phyloP scores from a whole-genome alignment of 345 rosid genomes.

The Stellera chamaejasme region DNA sequence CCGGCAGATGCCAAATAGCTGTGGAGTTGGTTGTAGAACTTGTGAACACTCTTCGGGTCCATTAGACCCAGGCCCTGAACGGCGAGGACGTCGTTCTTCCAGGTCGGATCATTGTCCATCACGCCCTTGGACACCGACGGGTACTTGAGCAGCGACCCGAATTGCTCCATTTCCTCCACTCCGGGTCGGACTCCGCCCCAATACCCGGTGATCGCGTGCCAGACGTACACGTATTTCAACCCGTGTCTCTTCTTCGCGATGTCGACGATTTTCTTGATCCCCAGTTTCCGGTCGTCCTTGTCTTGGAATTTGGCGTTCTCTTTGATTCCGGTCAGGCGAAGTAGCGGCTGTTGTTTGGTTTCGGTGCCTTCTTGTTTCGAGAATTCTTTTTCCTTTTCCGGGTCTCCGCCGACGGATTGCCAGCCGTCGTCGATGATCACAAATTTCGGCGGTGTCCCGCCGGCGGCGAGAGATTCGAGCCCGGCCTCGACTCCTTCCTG shows the following conservation, averaged over 20 bases:
- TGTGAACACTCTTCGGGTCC: slow-evolving; percentile 62
- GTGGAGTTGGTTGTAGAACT: slow-evolving; percentile 71
- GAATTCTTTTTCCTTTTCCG: slow-evolving; percentile 3
- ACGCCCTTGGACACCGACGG: slow-evolving; percentile 63
- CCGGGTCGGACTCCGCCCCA: slow-evolving; percentile 98
- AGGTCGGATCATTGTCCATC: slow-evolving; percentile 70
- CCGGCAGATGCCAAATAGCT: slow-evolving; percentile 76
- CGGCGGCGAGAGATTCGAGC: slow-evolving; percentile 49
- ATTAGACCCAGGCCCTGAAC: slow-evolving; percentile 82
- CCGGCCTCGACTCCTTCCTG: slow-evolving; percentile 94
- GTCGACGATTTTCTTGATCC: slow-evolving; percentile 67
- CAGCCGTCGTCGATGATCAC: slow-evolving; percentile 96
- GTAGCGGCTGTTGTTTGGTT: slow-evolving; percentile 31
- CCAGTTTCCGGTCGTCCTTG: slow-evolving; percentile 48
- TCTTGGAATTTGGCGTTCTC: slow-evolving; percentile 73
- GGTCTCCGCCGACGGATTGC: slow-evolving; percentile 71
- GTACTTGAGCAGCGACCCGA: slow-evolving; percentile 62
- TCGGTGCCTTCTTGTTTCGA: slow-evolving; percentile 12
- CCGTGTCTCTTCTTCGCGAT: slow-evolving; percentile 61
- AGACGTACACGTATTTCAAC: slow-evolving; percentile 72
- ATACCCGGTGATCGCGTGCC: slow-evolving; percentile 95
- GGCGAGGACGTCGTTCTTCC: slow-evolving; percentile 62
- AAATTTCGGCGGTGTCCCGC: slow-evolving; percentile 77
- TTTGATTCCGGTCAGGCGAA: slow-evolving; percentile 61
- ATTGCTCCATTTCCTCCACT: slow-evolving; percentile 50